Base-by-base conservation (phyloP, 108 stramenopile species). In the Cyclotella kingstonii region DNA sequence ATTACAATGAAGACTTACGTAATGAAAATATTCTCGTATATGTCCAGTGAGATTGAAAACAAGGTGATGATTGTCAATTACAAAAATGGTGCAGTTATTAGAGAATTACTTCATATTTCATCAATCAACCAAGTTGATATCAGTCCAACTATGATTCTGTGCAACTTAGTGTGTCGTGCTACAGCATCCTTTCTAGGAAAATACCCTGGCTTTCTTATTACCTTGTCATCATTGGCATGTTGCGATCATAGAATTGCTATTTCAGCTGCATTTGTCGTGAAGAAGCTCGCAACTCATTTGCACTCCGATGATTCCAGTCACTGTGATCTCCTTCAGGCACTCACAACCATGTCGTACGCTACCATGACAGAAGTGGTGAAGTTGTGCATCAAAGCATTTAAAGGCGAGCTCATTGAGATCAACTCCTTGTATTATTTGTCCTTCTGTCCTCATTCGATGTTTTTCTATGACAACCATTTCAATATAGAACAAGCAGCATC, bases 211-310 rank as follows among this genome's bases (percentile, higher is more conserved):
- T 25, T 72, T 48, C 39, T 64, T n/a, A 40, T 57, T 2, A 63
- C 49, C 36, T 40, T 72, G 34, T 61, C 70, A 34, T 72, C 70
- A n/a, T 36, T 63, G 12, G 70, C 54, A 25, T 72, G 62, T 38
- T 54, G 70, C 19, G 30, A 50, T 8, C 56, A 72, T 23, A 23
- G 43, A 27, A 26, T 63, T 34, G 62, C 70, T 31, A 19, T 52
- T n/a, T 18, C 41, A 1, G 60, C 62, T 42, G 70, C 70, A 0
- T 58, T 54, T 55, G 34, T 60, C 27, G 27, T 70, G 1, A 50
- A 70, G 28, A 70, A 70, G 23, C 23, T 70, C 17, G 60, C 70
- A 41, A 56, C 70, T 0, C 39, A 41, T 40, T 29, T 70, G 38
- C 70, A 44, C 29, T 72, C 68, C 43, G 5, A 54, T 31, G 49